phyloP scores from a whole-genome alignment of 495 filamentous ascomycete genomes.

The Penicillium dipodomyicola region DNA sequence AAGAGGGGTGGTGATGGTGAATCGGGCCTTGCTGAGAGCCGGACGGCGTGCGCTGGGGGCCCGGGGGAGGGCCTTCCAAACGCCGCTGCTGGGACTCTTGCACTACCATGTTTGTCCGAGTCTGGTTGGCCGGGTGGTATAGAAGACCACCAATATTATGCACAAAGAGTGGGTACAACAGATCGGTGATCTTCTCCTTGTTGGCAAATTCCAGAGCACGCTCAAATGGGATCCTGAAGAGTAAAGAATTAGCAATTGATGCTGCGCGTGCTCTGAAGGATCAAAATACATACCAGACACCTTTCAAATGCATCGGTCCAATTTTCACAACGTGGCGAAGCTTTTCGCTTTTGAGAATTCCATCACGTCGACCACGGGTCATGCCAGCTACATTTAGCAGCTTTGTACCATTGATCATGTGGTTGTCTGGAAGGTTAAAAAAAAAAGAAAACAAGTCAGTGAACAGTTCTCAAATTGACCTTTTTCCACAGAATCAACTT shows the following conservation, averaged over 20 bases:
- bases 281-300: conserved; percentile 76
- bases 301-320: conserved; percentile 97
- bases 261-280: background rate
- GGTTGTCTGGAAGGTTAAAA: conserved; percentile 66
- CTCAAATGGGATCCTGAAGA: conserved; percentile 89
- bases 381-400: conserved; percentile 95
- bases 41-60: conserved; percentile 42
- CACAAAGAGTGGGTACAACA: conserved; percentile 93
- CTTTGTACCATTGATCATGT: conserved; percentile 99
- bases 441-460: conserved; percentile 8
- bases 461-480: background rate
- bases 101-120: conserved; percentile 78
- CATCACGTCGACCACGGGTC: conserved; percentile 93
- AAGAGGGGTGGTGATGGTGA: conserved; percentile 69
- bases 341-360: conserved; percentile 97
- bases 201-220: conserved; percentile 96
- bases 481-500: conserved; percentile 21
- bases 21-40: conserved; percentile 64
- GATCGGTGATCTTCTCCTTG: conserved; percentile 98
- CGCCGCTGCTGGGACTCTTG: conserved; percentile 79
- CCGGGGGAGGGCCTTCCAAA: conserved; percentile 39
- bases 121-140: conserved; percentile 90
- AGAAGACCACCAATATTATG: conserved; percentile 94
- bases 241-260: background rate
- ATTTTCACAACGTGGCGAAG: conserved; percentile 97